phyloP scores from a whole-genome alignment of 768 basidiomycete genomes.

The Pleurotus ostreatus region DNA sequence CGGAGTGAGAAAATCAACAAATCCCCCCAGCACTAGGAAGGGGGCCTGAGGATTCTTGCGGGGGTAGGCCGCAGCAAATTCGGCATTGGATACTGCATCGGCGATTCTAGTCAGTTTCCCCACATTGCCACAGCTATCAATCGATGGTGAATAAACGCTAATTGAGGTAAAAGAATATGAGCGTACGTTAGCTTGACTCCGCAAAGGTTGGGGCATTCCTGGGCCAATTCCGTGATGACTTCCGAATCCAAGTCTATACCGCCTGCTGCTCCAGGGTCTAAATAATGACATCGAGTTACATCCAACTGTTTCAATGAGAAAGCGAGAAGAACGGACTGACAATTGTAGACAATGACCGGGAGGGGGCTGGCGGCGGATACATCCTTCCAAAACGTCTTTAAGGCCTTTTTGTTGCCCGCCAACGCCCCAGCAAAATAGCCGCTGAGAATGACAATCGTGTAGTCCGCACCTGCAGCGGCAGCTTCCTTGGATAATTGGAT shows the following conservation, averaged over 20 bases:
- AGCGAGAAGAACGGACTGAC: conserved; percentile 35
- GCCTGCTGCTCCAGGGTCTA: conserved; percentile 78
- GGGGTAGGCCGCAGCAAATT: conserved; percentile 57
- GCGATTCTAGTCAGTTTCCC: conserved; percentile 88
- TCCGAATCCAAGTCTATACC: conserved; percentile 93
- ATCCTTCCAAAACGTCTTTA: conserved; percentile 78
- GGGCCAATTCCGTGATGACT: conserved; percentile 75
- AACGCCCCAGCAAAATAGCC: conserved; percentile 86
- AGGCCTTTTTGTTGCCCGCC: conserved; percentile 52
- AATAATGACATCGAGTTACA: conserved; percentile 7
- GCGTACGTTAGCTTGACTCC: conserved; percentile 90
- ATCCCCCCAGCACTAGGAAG: conserved; percentile 87
- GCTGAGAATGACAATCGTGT: conserved; percentile 78
- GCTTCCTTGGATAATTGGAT: conserved; percentile 72
- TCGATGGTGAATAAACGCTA: neutral
- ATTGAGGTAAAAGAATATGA: neutral
- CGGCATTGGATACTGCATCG: conserved; percentile 52
- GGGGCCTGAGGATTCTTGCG: conserved; percentile 62
- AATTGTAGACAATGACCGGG: conserved; percentile 88
- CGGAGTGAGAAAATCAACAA: conserved; percentile 76
- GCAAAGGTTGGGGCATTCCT: conserved; percentile 69
- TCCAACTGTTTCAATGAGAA: neutral
- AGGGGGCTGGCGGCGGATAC: conserved; percentile 78
- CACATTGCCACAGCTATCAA: conserved; percentile 77
- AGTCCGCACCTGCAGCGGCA: conserved; percentile 83